Conservation (phyloP, 257 asterid genomes). For the Solanum chmielewskii region DNA sequence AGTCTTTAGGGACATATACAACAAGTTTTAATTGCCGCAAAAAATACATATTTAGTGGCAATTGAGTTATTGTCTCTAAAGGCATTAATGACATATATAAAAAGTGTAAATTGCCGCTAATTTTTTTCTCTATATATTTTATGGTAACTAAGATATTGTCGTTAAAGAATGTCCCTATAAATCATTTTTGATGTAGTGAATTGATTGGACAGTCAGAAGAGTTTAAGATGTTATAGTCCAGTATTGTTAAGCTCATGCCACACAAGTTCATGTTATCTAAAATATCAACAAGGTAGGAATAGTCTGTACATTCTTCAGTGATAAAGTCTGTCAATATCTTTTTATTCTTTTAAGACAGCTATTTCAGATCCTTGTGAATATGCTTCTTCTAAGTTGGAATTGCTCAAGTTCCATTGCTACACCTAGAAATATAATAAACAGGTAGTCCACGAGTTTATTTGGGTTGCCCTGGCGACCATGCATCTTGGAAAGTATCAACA, state of each 20-base stretch:
- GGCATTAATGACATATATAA: too few species aligned
- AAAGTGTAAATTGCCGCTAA: too few species aligned
- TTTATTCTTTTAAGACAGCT: too few species aligned
- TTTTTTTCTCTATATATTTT: too few species aligned
- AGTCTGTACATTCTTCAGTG: not conserved
- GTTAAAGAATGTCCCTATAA: too few species aligned
- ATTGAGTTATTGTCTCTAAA: too few species aligned
- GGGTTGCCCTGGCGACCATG: fast-evolving
- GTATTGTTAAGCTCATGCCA: not conserved
- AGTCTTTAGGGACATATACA: too few species aligned
- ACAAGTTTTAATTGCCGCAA: too few species aligned
- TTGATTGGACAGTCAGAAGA: not conserved
- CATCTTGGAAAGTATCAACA: too few species aligned
- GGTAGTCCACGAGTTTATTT: not conserved
- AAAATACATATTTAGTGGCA: too few species aligned
- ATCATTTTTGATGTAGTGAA: not conserved
- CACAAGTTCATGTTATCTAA: not conserved
- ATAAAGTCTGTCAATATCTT: not conserved
- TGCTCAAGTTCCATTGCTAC: not conserved
- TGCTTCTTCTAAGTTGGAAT: not conserved
- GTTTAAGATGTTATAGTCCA: not conserved
- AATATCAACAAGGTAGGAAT: not conserved
- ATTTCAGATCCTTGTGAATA: not conserved
- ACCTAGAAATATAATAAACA: not conserved
- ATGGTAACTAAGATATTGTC: too few species aligned